These are phyloP conservation scores for Nyctanthes arbortristis DNA, from an alignment of 257 asterid species.

Conservation along the genomic window DNA sequence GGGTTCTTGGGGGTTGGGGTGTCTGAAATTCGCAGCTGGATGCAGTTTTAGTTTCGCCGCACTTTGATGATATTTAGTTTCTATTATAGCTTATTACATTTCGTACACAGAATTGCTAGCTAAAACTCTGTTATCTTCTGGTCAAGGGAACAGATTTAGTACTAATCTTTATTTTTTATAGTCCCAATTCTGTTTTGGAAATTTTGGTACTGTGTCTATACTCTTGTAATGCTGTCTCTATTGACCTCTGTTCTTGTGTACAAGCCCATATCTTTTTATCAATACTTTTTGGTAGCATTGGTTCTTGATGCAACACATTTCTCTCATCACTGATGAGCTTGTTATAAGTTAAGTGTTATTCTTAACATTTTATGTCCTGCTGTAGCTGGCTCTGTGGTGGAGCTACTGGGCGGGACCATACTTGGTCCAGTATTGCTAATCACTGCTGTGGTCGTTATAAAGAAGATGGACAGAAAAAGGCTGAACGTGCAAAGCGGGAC, in stretches of 20 bases:
- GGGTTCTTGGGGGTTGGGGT: background rate
- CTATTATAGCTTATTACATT: background rate
- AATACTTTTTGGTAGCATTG: background rate
- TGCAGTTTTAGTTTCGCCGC: background rate
- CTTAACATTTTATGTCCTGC: conserved; percentile 28
- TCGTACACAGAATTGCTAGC: background rate
- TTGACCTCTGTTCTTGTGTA: background rate
- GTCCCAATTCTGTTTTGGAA: background rate
- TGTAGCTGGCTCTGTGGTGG: conserved; percentile 96
- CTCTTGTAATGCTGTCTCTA: too few species aligned
- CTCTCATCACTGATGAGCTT: background rate
- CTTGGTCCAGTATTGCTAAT: conserved; percentile 64
- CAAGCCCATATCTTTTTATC: background rate
- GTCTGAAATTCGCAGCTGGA: background rate
- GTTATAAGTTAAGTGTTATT: conserved; percentile 8
- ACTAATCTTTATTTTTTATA: too few species aligned
- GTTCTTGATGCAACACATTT: conserved; percentile 3
- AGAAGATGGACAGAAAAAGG: conserved; percentile 59
- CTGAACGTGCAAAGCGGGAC: conserved; percentile 78
- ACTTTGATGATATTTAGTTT: background rate
- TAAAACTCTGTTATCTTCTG: background rate
- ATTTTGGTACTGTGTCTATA: background rate
- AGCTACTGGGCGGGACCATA: conserved; percentile 87
- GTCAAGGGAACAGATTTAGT: background rate
- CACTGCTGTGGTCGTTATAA: conserved; percentile 96